Evolutionary conservation across 1,139 yeast genomes (phyloP).

Genomic region (Pichia sp.): DNA sequence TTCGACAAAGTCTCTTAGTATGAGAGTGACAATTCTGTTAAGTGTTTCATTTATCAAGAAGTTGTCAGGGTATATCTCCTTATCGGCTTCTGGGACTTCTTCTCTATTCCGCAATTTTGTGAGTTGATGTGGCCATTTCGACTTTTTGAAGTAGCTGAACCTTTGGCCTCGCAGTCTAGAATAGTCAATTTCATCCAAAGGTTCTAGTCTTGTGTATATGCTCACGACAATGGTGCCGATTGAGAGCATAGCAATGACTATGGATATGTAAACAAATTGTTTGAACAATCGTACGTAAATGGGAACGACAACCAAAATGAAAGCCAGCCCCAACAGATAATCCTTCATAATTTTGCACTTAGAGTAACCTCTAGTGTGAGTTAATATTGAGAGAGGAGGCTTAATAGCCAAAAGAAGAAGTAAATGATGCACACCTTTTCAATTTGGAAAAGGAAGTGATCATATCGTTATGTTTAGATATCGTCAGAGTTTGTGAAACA

Average conservation of each 20-base stretch:
- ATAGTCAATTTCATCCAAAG: conserved; percentile 2
- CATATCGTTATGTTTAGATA: no score
- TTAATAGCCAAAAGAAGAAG: no score
- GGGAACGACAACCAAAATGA: conserved; percentile 3
- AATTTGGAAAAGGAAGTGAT: no score
- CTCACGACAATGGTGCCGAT: not conserved
- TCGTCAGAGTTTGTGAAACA: no score
- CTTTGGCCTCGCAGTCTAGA: not conserved
- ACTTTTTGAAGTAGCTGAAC: conserved; percentile 1
- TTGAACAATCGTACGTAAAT: conserved; percentile 3
- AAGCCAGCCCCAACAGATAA: no score
- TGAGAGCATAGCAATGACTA: conserved; percentile 6
- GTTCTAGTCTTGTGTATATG: not conserved
- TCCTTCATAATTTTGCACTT: no score
- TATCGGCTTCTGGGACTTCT: conserved; percentile 1
- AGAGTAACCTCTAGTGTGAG: no score
- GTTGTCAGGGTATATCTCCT: conserved; percentile 42
- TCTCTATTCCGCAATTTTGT: conserved; percentile 1
- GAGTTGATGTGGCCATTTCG: conserved; percentile 3
- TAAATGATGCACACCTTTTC: no score
- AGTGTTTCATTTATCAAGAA: conserved; percentile 47
- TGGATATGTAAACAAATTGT: conserved; percentile 4
- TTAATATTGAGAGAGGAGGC: no score
- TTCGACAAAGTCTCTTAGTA: conserved; percentile 54
- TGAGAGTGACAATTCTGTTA: conserved; percentile 43